Evolutionary conservation across 163 green algal species (phyloP).

Genomic region (Picocystis sp.): DNA sequence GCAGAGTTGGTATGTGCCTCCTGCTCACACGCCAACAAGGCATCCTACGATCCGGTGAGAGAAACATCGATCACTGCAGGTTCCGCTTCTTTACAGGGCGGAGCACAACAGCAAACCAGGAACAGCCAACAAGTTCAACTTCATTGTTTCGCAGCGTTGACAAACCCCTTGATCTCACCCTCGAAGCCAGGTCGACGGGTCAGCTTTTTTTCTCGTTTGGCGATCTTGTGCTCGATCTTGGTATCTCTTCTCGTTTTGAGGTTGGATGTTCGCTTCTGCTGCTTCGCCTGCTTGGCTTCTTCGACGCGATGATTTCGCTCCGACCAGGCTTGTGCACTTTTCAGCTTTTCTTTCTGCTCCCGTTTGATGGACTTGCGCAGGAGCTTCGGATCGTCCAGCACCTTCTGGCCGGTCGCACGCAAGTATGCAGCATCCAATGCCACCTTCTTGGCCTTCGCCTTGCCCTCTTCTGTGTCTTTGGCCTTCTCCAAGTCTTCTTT

Average conservation of each 20-base stretch:
- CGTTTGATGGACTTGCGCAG: slow-evolving; percentile 48
- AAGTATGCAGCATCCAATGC: slow-evolving; percentile 50
- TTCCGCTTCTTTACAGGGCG: too few relatives aligned
- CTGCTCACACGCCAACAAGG: too few relatives aligned
- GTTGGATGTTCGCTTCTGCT: slow-evolving; percentile 44
- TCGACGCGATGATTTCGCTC: not conserved
- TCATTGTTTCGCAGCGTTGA: not conserved
- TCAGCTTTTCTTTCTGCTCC: slow-evolving; percentile 41
- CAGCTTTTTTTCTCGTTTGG: slow-evolving; percentile 74
- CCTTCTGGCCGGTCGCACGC: slow-evolving; percentile 53
- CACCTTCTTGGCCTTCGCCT: slow-evolving; percentile 16
- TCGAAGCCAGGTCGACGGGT: slow-evolving; percentile 62
- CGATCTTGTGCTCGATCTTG: slow-evolving; percentile 58
- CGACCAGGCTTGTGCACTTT: slow-evolving; percentile 15
- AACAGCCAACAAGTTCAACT: too few relatives aligned
- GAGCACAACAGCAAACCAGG: too few relatives aligned
- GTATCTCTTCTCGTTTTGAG: slow-evolving; percentile 33
- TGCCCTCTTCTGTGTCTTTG: slow-evolving; percentile 18
- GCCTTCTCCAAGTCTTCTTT: slow-evolving; percentile 15
- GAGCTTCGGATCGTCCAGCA: slow-evolving; percentile 77
- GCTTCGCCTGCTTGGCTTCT: not conserved
- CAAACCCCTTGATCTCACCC: slow-evolving; percentile 34
- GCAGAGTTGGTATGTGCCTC: too few relatives aligned
- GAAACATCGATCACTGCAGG: too few relatives aligned
- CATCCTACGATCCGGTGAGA: too few relatives aligned